A percentile compares a stretch with the other conserved stretches of the same genome.
phyloP scores from a whole-genome alignment of 2,329 filamentous ascomycete species.

The Fusarium multiceps region DNA sequence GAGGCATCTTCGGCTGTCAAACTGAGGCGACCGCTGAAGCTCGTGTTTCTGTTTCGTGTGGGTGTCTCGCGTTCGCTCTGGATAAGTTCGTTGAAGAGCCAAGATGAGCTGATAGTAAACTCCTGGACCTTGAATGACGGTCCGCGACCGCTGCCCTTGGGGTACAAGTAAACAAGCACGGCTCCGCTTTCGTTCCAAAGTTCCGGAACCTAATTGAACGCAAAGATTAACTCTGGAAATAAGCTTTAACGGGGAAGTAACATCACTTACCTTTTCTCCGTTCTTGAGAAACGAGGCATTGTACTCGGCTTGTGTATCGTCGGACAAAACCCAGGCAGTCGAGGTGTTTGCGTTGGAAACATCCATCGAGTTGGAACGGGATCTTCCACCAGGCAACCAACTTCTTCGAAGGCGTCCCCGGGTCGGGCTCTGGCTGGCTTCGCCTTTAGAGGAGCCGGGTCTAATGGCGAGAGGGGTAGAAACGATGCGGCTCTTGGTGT shows the following conservation, averaged over 20 bases:
- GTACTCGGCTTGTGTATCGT: constrained; percentile 66
- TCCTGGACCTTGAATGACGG: constrained; percentile 71
- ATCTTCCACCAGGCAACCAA: constrained; percentile 65
- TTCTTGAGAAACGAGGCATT: constrained; percentile 63
- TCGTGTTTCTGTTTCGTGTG: constrained; percentile 53
- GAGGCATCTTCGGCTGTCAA: constrained; percentile 63
- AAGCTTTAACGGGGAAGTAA: constrained; percentile 17
- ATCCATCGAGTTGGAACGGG: constrained; percentile 62
- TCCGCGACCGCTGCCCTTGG: constrained; percentile 60
- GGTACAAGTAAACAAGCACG: constrained; percentile 68
- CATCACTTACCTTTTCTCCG: constrained; percentile 63
- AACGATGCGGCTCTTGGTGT: constrained; percentile 49
- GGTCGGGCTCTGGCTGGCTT: constrained; percentile 58
- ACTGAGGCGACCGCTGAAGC: constrained; percentile 61
- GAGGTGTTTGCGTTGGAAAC: constrained; percentile 37
- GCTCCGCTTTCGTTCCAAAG: constrained; percentile 72
- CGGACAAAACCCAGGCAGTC: constrained; percentile 67
- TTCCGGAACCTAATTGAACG: constrained; percentile 65
- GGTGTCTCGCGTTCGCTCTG: constrained; percentile 56
- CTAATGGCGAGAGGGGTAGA: constrained; percentile 48
- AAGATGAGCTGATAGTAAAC: constrained; percentile 65
- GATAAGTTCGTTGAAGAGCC: constrained; percentile 65
- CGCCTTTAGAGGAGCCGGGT: constrained; percentile 42
- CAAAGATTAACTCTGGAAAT: constrained; percentile 29
- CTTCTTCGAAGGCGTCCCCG: constrained; percentile 62